Conservation (phyloP, 768 basidiomycete genomes). For the Gymnopilus junonius region DNA sequence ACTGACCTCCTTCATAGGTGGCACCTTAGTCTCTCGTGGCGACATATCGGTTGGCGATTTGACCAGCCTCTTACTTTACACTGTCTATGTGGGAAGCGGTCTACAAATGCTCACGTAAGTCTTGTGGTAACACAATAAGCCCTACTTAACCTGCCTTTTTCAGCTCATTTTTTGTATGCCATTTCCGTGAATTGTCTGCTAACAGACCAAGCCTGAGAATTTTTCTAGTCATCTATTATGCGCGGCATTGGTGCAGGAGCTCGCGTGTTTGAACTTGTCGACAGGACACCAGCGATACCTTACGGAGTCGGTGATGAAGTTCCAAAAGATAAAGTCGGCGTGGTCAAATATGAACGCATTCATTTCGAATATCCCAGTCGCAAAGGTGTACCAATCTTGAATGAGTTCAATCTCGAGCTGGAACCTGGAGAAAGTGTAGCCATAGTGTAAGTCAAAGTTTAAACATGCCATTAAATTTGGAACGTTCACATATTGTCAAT, state of each 20-base stretch:
- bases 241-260: slow-evolving; percentile 92
- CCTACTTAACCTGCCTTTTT: slow-evolving; percentile 6
- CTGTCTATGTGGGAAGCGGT: slow-evolving; percentile 85
- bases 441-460: slow-evolving; percentile 78
- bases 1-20: slow-evolving; percentile 53
- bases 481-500: slow-evolving; percentile 6
- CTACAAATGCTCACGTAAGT: slow-evolving; percentile 79
- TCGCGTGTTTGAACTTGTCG: slow-evolving; percentile 93
- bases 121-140: background rate
- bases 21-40: slow-evolving; percentile 86
- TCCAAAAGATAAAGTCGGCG: slow-evolving; percentile 59
- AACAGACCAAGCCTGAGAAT: slow-evolving; percentile 14
- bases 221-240: slow-evolving; percentile 84
- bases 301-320: slow-evolving; percentile 65
- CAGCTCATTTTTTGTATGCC: slow-evolving; percentile 57
- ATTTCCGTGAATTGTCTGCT: slow-evolving; percentile 15
- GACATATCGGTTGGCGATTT: slow-evolving; percentile 92
- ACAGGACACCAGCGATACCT: slow-evolving; percentile 76
- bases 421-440: slow-evolving; percentile 87
- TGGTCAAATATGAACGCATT: slow-evolving; percentile 82
- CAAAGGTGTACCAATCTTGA: slow-evolving; percentile 77
- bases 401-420: slow-evolving; percentile 82
- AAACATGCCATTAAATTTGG: background rate
- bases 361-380: slow-evolving; percentile 91
- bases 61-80: slow-evolving; percentile 88